A percentile compares a stretch with the other conserved stretches of the same genome.
Evolutionary conservation across 2,329 filamentous ascomycete species (phyloP).

Genomic region (Pseudogymnoascus sp.): DNA sequence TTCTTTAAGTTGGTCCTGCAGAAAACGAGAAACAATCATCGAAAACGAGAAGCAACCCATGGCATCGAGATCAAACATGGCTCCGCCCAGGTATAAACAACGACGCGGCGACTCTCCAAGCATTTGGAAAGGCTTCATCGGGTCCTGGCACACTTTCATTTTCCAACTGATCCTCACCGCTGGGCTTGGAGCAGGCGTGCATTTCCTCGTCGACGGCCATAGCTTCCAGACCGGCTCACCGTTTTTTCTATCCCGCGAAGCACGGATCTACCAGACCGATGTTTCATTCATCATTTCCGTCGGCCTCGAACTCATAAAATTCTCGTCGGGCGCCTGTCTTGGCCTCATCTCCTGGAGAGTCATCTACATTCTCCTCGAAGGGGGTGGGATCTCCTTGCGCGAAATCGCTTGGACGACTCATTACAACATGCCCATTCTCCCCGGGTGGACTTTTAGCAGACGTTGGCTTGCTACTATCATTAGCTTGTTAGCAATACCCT

Average conservation of each 20-base stretch:
- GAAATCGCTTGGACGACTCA: background rate
- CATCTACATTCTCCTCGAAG: background rate
- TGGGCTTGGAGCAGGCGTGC: background rate
- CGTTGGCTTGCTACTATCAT: background rate
- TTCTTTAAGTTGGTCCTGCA: background rate
- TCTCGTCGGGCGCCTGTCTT: background rate
- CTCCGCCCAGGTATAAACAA: background rate
- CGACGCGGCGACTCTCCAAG: background rate
- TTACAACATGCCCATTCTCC: background rate
- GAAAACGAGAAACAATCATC: background rate
- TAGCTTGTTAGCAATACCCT: background rate
- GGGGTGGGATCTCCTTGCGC: background rate
- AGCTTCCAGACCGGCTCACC: background rate
- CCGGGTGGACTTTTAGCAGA: background rate
- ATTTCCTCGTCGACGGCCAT: background rate
- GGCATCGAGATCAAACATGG: background rate
- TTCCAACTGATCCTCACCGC: background rate
- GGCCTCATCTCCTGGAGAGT: background rate
- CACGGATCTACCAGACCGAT: background rate
- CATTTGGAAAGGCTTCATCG: background rate
- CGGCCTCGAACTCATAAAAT: background rate
- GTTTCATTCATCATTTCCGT: background rate
- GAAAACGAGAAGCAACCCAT: background rate
- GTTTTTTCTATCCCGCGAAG: background rate
- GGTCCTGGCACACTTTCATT: background rate